Percentiles rank a stretch among this genome's conserved stretches.
Conservation (phyloP, 495 filamentous ascomycete species). For the Penicillium malachiteum region DNA sequence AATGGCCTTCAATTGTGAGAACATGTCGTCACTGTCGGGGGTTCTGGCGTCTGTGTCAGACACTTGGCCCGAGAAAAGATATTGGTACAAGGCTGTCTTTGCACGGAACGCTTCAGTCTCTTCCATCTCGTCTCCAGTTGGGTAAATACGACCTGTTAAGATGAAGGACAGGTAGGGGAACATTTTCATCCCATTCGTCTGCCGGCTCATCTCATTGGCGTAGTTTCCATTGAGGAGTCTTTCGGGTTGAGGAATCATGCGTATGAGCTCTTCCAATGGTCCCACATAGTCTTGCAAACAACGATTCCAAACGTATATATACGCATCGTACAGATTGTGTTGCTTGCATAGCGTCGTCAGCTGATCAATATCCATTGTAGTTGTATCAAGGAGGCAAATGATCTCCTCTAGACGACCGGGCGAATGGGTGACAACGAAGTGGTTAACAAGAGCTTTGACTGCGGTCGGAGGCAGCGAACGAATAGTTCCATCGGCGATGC, state of each 20-base stretch:
- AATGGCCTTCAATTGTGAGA: conserved; percentile 79
- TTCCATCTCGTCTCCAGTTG: conserved; percentile 71
- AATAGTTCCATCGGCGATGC: conserved; percentile 76
- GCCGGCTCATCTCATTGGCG: conserved; percentile 30
- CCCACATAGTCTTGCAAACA: conserved; percentile 86
- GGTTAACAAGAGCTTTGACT: conserved; percentile 78
- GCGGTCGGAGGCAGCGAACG: conserved; percentile 75
- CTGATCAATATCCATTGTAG: conserved; percentile 91
- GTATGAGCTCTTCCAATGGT: conserved; percentile 79
- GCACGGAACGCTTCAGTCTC: conserved; percentile 68
- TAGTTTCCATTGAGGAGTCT: conserved; percentile 32
- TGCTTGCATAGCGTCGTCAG: conserved; percentile 87
- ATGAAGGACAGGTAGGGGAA: conserved; percentile 93
- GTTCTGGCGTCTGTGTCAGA: conserved; percentile 56
- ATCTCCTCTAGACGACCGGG: conserved; percentile 86
- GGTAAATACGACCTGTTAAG: conserved; percentile 88
- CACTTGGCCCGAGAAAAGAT: conserved; percentile 80
- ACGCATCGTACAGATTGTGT: conserved; percentile 87
- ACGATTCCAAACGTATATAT: conserved; percentile 96
- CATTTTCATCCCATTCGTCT: conserved; percentile 77
- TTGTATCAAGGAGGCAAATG: conserved; percentile 86
- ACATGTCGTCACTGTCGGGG: conserved; percentile 64
- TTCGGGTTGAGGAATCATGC: conserved; percentile 50
- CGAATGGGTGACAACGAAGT: conserved; percentile 71
- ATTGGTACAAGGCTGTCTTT: conserved; percentile 86